A percentile compares a stretch with the other conserved stretches of the same genome.
Evolutionary conservation across 176 grass and related monocot genomes (phyloP).

Genomic region (Chloris gayana): DNA sequence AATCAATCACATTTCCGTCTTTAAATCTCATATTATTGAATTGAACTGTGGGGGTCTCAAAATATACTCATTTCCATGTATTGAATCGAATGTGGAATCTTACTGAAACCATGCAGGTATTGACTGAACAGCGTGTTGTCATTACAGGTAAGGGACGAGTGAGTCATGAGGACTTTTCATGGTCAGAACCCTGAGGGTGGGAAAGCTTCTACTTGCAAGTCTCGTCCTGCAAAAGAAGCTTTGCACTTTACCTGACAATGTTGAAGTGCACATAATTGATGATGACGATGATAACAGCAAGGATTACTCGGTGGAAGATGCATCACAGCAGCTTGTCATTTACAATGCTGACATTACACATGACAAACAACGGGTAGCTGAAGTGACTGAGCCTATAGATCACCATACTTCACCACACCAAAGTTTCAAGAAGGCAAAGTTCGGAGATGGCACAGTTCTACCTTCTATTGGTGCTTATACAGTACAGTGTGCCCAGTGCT

Average conservation of each 20-base stretch:
- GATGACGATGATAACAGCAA: conserved; percentile 30
- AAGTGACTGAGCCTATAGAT: conserved; percentile 20
- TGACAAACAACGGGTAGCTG: conserved; percentile 13
- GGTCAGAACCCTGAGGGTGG: conserved; percentile 12
- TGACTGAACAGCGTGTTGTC: conserved; percentile 16
- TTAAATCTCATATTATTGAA: neutral
- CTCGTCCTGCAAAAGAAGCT: conserved; percentile 27
- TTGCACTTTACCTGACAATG: conserved; percentile 3
- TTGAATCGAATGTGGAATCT: neutral
- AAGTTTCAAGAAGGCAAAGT: conserved; percentile 23
- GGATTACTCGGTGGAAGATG: conserved; percentile 35
- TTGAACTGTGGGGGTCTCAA: neutral
- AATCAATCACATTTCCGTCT: neutral
- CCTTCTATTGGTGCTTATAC: conserved; percentile 73
- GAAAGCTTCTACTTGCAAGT: conserved; percentile 24
- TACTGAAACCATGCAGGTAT: conserved; percentile 19
- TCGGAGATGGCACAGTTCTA: conserved; percentile 28
- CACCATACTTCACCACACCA: neutral
- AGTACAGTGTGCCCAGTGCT: conserved; percentile 74
- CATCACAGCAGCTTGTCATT: conserved; percentile 42
- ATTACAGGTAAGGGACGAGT: conserved; percentile 10
- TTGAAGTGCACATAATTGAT: conserved; percentile 31
- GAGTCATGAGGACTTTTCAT: conserved; percentile 36
- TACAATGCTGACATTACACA: conserved; percentile 36
- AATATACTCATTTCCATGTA: neutral